Evolutionary conservation across 805 yeast species (phyloP).

Genomic region (Wickerhamiella azyma): DNA sequence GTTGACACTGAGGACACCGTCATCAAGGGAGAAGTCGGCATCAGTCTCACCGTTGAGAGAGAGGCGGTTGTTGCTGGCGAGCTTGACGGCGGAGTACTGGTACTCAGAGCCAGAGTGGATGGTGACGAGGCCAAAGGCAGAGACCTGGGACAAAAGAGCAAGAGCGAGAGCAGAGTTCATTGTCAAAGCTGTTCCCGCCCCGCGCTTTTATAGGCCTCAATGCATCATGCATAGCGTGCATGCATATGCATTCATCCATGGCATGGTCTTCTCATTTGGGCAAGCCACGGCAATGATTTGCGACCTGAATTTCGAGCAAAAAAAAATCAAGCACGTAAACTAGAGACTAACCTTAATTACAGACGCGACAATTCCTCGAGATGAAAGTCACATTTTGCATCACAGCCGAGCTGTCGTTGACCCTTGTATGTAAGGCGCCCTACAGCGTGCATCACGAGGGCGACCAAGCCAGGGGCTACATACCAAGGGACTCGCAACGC

Average conservation of each 20-base stretch:
- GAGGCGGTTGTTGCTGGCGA: background rate
- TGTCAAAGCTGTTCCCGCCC: background rate
- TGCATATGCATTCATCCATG: background rate
- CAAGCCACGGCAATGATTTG: too few species aligned
- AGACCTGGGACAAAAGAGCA: conserved; percentile 3
- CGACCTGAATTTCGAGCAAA: too few species aligned
- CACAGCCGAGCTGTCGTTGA: background rate
- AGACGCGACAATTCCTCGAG: too few species aligned
- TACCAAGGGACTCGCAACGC: too few species aligned
- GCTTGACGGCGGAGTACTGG: conserved; percentile 1
- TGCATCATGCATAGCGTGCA: background rate
- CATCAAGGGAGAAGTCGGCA: background rate
- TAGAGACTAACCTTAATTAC: too few species aligned
- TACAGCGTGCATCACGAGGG: too few species aligned
- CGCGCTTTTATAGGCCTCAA: background rate
- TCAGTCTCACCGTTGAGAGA: conserved; percentile 5
- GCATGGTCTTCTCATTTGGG: too few species aligned
- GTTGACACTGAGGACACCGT: background rate
- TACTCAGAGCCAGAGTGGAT: conserved; percentile 2
- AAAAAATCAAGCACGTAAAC: too few species aligned
- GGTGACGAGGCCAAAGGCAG: conserved; percentile 2
- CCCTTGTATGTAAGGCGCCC: too few species aligned
- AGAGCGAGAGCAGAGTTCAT: conserved; percentile 4
- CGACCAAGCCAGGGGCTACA: too few species aligned
- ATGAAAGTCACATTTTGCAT: background rate